Base-by-base conservation (phyloP, 192 early-diverging fungal species). In the Allomyces macrogynus region DNA sequence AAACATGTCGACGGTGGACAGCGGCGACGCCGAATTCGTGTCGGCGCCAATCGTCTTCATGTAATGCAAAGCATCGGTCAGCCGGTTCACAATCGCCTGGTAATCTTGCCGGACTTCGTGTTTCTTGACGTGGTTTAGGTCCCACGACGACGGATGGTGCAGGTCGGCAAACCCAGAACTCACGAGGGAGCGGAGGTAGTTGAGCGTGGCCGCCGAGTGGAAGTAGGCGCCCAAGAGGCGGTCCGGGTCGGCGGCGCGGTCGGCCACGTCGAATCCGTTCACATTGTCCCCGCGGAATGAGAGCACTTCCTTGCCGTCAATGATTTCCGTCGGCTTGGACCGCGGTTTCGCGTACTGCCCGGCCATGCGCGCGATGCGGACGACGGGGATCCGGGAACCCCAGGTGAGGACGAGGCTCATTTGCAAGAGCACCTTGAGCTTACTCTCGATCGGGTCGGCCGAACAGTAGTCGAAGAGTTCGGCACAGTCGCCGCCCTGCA, bases 301-400 rank as follows among this genome's bases (percentile, higher is more conserved):
- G 62, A 78, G 67, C 67, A 94, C 87, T 65, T 87, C 81, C 62
- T 81, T 75, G 63, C 93, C 95, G 69, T 91, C 77, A 44, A 89
- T 75, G 64, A 84, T 85, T 69, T 99, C 95, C 43, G 79, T 91
- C 3, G 92, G 86, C 72, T 84, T 91, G 44, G 90, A 93, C 62
- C 95, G 84, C 16, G 95, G 95, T 79, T 98, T 98, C 61, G 95
- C 95, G 75, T 98, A 98, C 76, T 98, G 92, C 3, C 95, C 95
- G 22, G 90, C 93, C 91, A 99, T 97, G 65, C 95, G 87, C 24
- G 92, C 95, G 68, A 99, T 95, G 61, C 95, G 85, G 42, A 95
- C 90, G 26, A 99, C 86, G 8, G 92, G 84, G 68, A 89, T 90
- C 23, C 93, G 81, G 57, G 87, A 87, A 61, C 95, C 95, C 91